A percentile compares a stretch with the other conserved stretches of the same genome.
Conservation (phyloP, 202 grass and related monocot species). For the Setaria italica region DNA sequence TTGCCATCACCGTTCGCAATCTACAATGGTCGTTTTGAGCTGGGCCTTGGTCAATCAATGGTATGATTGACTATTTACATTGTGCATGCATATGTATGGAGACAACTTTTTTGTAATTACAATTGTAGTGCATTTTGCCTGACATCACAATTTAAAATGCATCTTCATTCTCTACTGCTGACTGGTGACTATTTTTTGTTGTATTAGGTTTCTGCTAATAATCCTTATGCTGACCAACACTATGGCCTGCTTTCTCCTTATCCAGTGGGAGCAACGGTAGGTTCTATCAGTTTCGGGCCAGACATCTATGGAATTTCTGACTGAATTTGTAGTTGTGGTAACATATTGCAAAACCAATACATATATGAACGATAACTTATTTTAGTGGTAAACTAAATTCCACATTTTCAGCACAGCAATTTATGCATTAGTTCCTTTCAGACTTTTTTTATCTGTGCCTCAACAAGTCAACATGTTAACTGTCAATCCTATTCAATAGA, state of each 20-base stretch:
- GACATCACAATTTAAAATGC: neutral
- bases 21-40: slow-evolving; percentile 63
- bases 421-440: neutral
- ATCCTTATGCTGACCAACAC: slow-evolving; percentile 65
- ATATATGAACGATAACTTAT: neutral
- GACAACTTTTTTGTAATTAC: slow-evolving; percentile 6
- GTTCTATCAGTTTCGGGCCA: slow-evolving; percentile 23
- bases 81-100: neutral
- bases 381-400: neutral
- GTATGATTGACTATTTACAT: slow-evolving; percentile 41
- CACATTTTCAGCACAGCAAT: slow-evolving; percentile 19
- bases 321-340: neutral
- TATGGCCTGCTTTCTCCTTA: slow-evolving; percentile 69
- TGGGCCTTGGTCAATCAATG: slow-evolving; percentile 75
- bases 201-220: slow-evolving; percentile 59
- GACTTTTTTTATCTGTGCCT: neutral
- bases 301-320: neutral
- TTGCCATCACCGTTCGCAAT: slow-evolving; percentile 48
- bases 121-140: neutral
- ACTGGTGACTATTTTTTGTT: slow-evolving; percentile 23
- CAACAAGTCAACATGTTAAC: neutral
- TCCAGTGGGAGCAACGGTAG: slow-evolving; percentile 48
- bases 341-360: neutral
- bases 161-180: slow-evolving; percentile 10
- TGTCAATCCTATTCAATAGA: neutral